These are phyloP conservation scores for Emergomyces africanus DNA, from an alignment of 2,329 filamentous ascomycete species.

Conservation along the genomic window DNA sequence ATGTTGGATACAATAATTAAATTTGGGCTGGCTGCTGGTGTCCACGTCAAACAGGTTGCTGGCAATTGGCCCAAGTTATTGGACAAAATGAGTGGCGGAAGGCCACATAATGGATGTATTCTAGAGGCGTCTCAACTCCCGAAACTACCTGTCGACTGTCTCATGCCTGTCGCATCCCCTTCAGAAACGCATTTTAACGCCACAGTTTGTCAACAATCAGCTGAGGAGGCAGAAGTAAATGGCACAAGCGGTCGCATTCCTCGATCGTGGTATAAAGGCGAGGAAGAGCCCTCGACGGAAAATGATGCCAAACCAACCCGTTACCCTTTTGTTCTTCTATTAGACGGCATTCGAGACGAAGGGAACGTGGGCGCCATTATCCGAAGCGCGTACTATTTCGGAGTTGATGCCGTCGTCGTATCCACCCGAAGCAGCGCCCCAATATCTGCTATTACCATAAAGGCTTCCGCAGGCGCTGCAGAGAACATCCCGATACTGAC, in stretches of 20 bases:
- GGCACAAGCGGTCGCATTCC: constrained; percentile 45
- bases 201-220: constrained; percentile 52
- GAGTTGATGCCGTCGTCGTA: constrained; percentile 69
- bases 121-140: constrained; percentile 79
- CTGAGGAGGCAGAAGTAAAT: constrained; percentile 63
- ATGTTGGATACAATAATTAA: constrained; percentile 22
- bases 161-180: constrained; percentile 40
- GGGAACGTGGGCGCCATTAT: constrained; percentile 86
- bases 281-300: background rate
- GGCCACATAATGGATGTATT: constrained; percentile 82
- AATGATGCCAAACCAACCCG: constrained; percentile 8
- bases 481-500: constrained; percentile 66
- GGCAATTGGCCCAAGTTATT: constrained; percentile 53
- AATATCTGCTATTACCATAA: constrained; percentile 65
- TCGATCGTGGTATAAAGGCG: constrained; percentile 9
- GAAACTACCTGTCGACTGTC: constrained; percentile 49
- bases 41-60: constrained; percentile 49
- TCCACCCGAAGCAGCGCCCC: constrained; percentile 61
- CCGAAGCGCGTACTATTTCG: constrained; percentile 81
- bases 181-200: constrained; percentile 44
- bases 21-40: constrained; percentile 27
- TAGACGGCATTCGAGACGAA: constrained; percentile 53
- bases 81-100: constrained; percentile 67
- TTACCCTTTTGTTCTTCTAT: constrained; percentile 32
- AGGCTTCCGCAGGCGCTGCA: constrained; percentile 76